Evolutionary conservation across 805 yeast genomes (phyloP).

Genomic region (Candida nanaspora): DNA sequence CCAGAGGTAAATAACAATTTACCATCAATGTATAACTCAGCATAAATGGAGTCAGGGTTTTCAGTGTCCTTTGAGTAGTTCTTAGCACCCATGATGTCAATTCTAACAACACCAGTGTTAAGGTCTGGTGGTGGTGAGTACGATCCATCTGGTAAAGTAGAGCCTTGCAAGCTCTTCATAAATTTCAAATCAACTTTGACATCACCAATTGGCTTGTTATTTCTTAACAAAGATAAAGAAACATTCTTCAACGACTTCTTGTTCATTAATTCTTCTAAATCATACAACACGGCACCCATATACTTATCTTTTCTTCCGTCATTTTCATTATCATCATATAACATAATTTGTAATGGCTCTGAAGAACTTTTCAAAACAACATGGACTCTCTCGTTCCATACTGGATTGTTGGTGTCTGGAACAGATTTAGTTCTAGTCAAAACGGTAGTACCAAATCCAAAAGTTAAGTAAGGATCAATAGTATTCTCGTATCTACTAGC

Average conservation of each 20-base stretch:
- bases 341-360: slow-evolving; percentile 70
- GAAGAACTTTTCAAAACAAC: slow-evolving; percentile 67
- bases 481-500: slow-evolving; percentile 69
- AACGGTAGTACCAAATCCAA: slow-evolving; percentile 52
- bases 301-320: slow-evolving; percentile 69
- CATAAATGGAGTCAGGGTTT: slow-evolving; percentile 54
- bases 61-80: slow-evolving; percentile 32
- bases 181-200: slow-evolving; percentile 63
- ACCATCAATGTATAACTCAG: slow-evolving; percentile 63
- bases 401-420: slow-evolving; percentile 62
- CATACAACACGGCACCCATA: slow-evolving; percentile 71
- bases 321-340: slow-evolving; percentile 60
- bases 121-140: slow-evolving; percentile 82
- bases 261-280: slow-evolving; percentile 57
- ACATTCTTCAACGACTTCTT: slow-evolving; percentile 43
- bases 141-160: slow-evolving; percentile 71
- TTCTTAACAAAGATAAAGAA: slow-evolving; percentile 58
- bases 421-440: slow-evolving; percentile 66
- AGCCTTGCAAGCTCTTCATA: slow-evolving; percentile 65
- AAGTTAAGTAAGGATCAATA: slow-evolving; percentile 80
- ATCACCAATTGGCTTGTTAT: slow-evolving; percentile 78
- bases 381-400: slow-evolving; percentile 75
- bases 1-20: slow-evolving; percentile 52
- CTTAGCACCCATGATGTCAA: slow-evolving; percentile 62
- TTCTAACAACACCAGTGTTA: slow-evolving; percentile 83